These are phyloP conservation scores for Geotrichum klebahnii DNA, from an alignment of 1,139 yeast genomes.

Conservation along the genomic window DNA sequence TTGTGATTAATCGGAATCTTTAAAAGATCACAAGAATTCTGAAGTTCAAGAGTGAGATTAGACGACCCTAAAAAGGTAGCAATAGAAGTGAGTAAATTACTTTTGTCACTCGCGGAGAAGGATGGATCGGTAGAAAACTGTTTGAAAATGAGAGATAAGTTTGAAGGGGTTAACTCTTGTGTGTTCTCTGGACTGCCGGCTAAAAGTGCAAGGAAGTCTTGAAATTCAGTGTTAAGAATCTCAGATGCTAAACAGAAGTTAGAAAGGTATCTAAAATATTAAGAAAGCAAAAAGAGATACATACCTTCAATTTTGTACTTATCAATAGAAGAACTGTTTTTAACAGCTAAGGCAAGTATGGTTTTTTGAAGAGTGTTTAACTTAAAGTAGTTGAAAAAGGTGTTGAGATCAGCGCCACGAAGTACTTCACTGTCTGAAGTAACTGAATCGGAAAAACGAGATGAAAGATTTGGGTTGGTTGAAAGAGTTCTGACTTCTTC, in stretches of 20 bases:
- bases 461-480: slow-evolving; percentile 29
- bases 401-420: slow-evolving; percentile 28
- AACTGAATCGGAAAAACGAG: slow-evolving; percentile 32
- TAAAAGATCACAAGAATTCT: slow-evolving; percentile 1
- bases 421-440: slow-evolving; percentile 32
- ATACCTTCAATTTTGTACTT: slow-evolving; percentile 3
- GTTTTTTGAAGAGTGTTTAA: slow-evolving; percentile 26
- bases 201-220: slow-evolving; percentile 1
- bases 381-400: slow-evolving; percentile 27
- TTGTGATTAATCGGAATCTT: background rate
- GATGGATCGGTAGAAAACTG: slow-evolving; percentile 7
- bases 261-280: slow-evolving; percentile 15
- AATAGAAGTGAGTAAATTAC: slow-evolving; percentile 10
- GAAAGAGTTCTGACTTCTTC: slow-evolving; percentile 29
- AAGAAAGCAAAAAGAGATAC: slow-evolving; percentile 4
- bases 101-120: background rate
- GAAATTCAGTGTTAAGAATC: slow-evolving; percentile 7
- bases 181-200: slow-evolving; percentile 6
- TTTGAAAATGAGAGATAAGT: slow-evolving; percentile 2
- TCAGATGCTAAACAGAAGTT: slow-evolving; percentile 14
- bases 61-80: slow-evolving; percentile 9
- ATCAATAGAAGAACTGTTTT: background rate
- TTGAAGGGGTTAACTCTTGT: background rate
- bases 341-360: slow-evolving; percentile 18
- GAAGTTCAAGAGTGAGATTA: slow-evolving; percentile 16